A percentile compares a stretch with the other conserved stretches of the same genome.
These are phyloP conservation scores for Auxenochlorella pyrenoidosa DNA, from an alignment of 139 green algal species.

Conservation along the genomic window DNA sequence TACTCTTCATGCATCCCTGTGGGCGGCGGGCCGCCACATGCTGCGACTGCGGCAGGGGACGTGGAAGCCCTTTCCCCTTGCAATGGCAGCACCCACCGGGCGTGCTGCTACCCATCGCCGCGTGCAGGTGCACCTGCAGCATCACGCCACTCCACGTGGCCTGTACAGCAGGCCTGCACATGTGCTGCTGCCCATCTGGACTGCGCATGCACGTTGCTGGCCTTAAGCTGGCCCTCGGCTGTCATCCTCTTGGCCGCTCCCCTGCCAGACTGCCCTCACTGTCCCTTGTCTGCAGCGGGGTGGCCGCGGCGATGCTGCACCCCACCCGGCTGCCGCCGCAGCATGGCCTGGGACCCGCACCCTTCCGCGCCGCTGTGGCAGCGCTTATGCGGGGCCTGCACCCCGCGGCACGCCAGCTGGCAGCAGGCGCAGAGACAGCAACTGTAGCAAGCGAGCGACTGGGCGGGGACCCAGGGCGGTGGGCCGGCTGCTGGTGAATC, in stretches of 20 bases:
- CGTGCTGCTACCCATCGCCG: neutral
- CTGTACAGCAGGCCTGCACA: no score
- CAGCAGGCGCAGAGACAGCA: neutral
- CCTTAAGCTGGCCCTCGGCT: no score
- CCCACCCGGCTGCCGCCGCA: neutral
- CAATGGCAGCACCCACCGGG: neutral
- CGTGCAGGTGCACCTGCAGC: neutral
- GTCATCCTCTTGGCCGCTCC: no score
- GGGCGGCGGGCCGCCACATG: neutral
- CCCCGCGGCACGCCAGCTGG: neutral
- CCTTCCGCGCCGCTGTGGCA: neutral
- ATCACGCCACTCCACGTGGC: neutral
- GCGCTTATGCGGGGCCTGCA: slow-evolving; percentile 19
- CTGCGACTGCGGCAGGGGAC: neutral
- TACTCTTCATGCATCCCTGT: neutral
- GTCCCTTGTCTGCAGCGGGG: neutral
- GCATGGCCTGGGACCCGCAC: neutral
- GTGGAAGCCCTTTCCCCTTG: neutral
- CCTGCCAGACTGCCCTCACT: neutral
- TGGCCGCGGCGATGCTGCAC: neutral
- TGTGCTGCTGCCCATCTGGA: no score
- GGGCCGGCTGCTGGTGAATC: no score
- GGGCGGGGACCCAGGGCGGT: no score
- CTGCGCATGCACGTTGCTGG: neutral
- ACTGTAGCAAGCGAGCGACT: no score